A percentile compares a stretch with the other conserved stretches of the same genome.
Evolutionary conservation across 1,284 basidiomycete species (phyloP).

Genomic region (Ustilago bromivora): DNA sequence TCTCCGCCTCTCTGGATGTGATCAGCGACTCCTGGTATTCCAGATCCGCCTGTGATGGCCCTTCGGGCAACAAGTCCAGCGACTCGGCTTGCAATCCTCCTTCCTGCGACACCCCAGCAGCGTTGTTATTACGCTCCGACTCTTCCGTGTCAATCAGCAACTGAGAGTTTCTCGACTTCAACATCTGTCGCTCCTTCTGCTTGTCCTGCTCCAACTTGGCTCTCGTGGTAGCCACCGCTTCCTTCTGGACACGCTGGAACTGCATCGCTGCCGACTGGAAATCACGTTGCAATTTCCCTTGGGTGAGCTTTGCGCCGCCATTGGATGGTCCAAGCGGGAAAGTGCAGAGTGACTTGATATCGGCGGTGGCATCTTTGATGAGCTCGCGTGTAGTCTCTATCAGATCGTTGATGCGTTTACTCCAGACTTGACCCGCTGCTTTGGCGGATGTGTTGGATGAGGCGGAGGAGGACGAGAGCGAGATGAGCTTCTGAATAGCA

Average conservation of each 20-base stretch:
- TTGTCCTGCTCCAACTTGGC: slow-evolving; percentile 83
- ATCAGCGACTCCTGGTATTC: slow-evolving; percentile 97
- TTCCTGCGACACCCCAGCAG: background rate
- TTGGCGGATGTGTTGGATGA: slow-evolving; percentile 16
- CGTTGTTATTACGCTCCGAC: slow-evolving; percentile 8
- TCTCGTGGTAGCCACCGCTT: slow-evolving; percentile 84
- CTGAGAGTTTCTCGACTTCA: slow-evolving; percentile 43
- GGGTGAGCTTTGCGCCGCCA: slow-evolving; percentile 68
- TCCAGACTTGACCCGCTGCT: slow-evolving; percentile 71
- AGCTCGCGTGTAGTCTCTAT: slow-evolving; percentile 93
- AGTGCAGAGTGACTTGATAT: slow-evolving; percentile 79
- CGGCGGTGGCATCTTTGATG: slow-evolving; percentile 91
- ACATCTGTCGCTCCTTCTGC: slow-evolving; percentile 82
- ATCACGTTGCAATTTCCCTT: slow-evolving; percentile 92
- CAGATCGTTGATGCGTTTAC: slow-evolving; percentile 79
- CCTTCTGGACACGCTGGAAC: slow-evolving; percentile 90
- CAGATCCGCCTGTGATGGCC: slow-evolving; percentile 80
- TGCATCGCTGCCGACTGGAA: slow-evolving; percentile 87
- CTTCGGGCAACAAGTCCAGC: slow-evolving; percentile 29
- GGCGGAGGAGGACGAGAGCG: slow-evolving; percentile 73
- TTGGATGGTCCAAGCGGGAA: slow-evolving; percentile 24
- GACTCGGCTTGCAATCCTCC: slow-evolving; percentile 22
- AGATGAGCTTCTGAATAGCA: slow-evolving; percentile 90
- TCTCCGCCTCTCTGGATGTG: slow-evolving; percentile 92
- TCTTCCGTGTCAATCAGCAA: slow-evolving; percentile 43